phyloP scores from a whole-genome alignment of 495 filamentous ascomycete species.

The Aspergillus conjunctus region DNA sequence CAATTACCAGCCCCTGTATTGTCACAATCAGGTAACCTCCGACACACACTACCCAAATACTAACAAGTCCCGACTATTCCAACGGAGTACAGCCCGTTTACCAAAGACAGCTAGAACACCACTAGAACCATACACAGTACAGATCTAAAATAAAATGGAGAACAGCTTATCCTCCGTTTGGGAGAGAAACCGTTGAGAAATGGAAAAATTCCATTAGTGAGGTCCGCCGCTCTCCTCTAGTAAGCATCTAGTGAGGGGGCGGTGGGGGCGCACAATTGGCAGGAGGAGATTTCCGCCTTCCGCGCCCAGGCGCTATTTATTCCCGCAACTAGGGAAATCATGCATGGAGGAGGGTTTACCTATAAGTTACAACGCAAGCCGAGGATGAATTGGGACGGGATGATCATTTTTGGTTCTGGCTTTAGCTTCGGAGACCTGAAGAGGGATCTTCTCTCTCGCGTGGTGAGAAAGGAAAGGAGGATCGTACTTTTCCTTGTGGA shows the following conservation, averaged over 20 bases:
- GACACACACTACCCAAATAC: too few relatives aligned
- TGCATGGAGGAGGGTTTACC: conserved; percentile 1
- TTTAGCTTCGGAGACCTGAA: neutral
- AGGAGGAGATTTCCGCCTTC: conserved; percentile 2
- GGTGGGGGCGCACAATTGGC: neutral
- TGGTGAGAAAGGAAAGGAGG: neutral
- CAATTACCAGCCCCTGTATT: too few relatives aligned
- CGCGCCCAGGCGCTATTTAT: conserved; percentile 3
- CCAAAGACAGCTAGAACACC: conserved; percentile 10
- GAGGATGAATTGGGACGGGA: neutral
- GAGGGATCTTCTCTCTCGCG: neutral
- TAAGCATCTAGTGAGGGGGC: neutral
- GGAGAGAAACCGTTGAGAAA: conserved; percentile 13
- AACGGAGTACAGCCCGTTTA: conserved; percentile 4
- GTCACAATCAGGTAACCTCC: too few relatives aligned
- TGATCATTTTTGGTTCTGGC: neutral
- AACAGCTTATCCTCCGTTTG: too few relatives aligned
- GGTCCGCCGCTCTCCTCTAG: too few relatives aligned
- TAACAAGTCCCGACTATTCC: neutral
- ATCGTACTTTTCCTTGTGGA: neutral
- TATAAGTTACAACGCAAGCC: too few relatives aligned
- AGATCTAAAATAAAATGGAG: too few relatives aligned
- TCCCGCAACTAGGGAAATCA: neutral
- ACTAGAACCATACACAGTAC: conserved; percentile 10
- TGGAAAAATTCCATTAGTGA: neutral